Evolutionary conservation across 2,329 filamentous ascomycete genomes (phyloP).

Genomic region (Pseudogymnoascus pannorum): DNA sequence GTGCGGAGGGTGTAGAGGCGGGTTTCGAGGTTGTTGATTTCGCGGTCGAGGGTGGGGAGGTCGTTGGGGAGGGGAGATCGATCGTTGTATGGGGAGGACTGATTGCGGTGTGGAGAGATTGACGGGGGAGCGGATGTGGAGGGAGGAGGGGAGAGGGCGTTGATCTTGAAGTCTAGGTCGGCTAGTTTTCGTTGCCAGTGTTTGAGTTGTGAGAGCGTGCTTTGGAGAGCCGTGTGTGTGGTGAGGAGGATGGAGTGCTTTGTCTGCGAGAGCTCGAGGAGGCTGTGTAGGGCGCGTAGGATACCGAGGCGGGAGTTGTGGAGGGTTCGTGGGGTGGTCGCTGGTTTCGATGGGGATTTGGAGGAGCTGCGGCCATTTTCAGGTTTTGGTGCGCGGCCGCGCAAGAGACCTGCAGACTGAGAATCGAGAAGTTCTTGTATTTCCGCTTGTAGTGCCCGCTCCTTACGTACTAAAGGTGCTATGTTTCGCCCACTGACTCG

Average conservation of each 20-base stretch:
- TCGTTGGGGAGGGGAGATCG: not conserved
- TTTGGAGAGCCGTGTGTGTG: not conserved
- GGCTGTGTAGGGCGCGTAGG: not conserved
- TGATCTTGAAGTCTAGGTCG: not conserved
- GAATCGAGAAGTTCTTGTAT: constrained; percentile 52
- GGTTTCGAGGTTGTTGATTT: not conserved
- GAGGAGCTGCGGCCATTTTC: not conserved
- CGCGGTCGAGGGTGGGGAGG: not conserved
- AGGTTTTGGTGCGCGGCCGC: constrained; percentile 13
- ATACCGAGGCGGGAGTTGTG: not conserved
- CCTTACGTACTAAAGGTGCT: constrained; percentile 29
- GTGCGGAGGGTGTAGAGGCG: not conserved
- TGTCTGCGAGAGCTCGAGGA: not conserved
- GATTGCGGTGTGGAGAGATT: not conserved
- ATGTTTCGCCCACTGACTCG: not conserved
- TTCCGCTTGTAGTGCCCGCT: constrained; percentile 47
- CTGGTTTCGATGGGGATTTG: not conserved
- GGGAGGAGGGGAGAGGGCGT: not conserved
- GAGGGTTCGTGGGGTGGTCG: not conserved
- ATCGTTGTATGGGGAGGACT: not conserved
- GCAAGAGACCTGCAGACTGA: constrained; percentile 42
- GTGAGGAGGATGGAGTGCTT: not conserved
- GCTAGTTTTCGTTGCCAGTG: not conserved
- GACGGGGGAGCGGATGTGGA: not conserved
- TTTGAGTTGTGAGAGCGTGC: not conserved